Conservation (phyloP, 257 asterid genomes). For the Nicotiana tomentosiformis region DNA sequence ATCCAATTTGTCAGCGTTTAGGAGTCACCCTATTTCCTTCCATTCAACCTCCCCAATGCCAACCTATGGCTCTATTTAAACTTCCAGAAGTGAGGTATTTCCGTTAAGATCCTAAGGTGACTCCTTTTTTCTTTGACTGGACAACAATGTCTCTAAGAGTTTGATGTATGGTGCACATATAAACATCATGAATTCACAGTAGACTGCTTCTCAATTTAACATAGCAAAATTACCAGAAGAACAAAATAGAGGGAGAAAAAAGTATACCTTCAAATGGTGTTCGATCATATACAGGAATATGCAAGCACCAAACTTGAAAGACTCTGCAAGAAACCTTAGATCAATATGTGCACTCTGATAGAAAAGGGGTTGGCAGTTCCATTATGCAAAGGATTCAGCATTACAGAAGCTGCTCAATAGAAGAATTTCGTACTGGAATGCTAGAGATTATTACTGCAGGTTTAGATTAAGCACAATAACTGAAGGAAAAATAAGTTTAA, state of each 20-base stretch:
- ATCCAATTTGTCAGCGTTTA: not conserved
- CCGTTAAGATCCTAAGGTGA: no score
- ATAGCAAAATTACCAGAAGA: not conserved
- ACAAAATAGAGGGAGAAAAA: conserved; percentile 8
- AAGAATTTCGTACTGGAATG: no score
- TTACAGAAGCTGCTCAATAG: no score
- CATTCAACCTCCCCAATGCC: conserved; percentile 27
- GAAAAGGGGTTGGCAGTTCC: no score
- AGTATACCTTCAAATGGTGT: conserved; percentile 75
- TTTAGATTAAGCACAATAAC: no score
- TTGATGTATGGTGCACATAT: not conserved
- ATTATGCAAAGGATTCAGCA: no score
- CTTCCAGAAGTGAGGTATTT: no score
- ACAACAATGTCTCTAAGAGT: not conserved
- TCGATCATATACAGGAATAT: conserved; percentile 82
- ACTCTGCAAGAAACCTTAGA: conserved; percentile 49
- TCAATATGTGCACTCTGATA: no score
- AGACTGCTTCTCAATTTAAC: not conserved
- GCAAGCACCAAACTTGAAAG: conserved; percentile 89
- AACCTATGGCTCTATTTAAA: not conserved
- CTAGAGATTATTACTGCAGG: no score
- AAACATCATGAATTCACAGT: not conserved
- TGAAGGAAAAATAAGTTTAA: no score
- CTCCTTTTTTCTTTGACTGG: not conserved
- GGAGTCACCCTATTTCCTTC: conserved; percentile 12